Percentiles rank a stretch among this genome's conserved stretches.
phyloP scores from a whole-genome alignment of 129 eudicot genomes.

The sunflower (Helianthus annuus) region DNA sequence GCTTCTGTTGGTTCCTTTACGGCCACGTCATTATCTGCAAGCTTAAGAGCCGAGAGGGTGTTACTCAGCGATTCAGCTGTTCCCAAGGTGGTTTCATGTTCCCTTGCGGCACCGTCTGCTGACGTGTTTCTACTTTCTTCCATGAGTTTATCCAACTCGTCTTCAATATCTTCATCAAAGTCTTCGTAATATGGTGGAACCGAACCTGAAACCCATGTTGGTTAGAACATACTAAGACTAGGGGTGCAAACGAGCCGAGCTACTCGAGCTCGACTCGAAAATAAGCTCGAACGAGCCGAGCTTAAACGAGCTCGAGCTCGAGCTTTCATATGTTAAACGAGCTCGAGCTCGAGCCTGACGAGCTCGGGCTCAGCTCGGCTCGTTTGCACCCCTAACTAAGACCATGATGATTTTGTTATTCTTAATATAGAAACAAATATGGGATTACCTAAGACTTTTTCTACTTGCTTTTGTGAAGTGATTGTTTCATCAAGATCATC shows the following conservation, averaged over 20 bases:
- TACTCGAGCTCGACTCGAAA: too few species aligned
- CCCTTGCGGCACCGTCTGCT: constrained; percentile 29
- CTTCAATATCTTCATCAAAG: constrained; percentile 73
- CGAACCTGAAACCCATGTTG: constrained; percentile 44
- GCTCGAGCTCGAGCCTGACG: too few species aligned
- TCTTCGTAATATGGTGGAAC: constrained; percentile 33
- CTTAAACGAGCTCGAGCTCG: too few species aligned
- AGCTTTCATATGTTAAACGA: too few species aligned
- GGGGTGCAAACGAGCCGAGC: too few species aligned
- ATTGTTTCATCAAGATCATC: constrained; percentile 71
- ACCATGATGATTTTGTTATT: constrained; percentile 1
- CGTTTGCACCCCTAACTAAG: too few species aligned
- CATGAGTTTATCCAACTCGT: constrained; percentile 59
- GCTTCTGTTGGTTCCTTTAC: constrained; percentile 12
- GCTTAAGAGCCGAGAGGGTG: constrained; percentile 53
- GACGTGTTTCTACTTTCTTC: constrained; percentile 38
- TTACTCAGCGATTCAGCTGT: constrained; percentile 43
- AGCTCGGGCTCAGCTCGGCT: too few species aligned
- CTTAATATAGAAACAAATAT: background rate
- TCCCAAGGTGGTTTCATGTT: constrained; percentile 27
- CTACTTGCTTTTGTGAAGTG: constrained; percentile 55
- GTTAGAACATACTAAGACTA: background rate
- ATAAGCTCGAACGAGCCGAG: too few species aligned
- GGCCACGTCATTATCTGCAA: constrained; percentile 33
- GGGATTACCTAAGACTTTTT: constrained; percentile 55